Evolutionary conservation across 2,329 filamentous ascomycete genomes (phyloP).

Genomic region (Immersiporthe knoxdaviesiana): DNA sequence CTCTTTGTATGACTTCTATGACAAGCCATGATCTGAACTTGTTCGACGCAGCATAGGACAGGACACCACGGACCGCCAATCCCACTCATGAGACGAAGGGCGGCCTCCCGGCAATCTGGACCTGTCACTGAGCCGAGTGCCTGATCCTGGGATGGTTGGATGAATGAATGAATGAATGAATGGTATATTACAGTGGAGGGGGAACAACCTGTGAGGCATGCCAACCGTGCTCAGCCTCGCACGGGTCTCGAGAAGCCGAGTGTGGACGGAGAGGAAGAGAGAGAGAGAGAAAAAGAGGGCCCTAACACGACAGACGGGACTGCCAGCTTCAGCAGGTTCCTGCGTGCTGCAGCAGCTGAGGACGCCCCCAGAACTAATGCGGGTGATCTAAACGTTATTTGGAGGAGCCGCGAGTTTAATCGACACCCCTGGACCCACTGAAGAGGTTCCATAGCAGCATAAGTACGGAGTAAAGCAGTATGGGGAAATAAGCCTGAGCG

Average conservation of each 20-base stretch:
- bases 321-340: not conserved
- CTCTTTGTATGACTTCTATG: not conserved
- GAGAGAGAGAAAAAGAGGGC: not conserved
- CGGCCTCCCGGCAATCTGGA: slow-evolving; percentile 3
- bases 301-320: not conserved
- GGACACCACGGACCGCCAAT: not conserved
- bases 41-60: not conserved
- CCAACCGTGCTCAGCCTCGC: slow-evolving; percentile 19
- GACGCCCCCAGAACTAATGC: slow-evolving; percentile 7
- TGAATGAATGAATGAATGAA: slow-evolving; percentile 1
- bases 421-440: slow-evolving; percentile 1
- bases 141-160: slow-evolving; percentile 14
- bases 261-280: not conserved
- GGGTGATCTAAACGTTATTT: slow-evolving; percentile 28
- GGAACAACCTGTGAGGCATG: slow-evolving; percentile 3
- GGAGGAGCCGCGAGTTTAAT: slow-evolving; percentile 24
- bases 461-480: too few species aligned
- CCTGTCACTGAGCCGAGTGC: slow-evolving; percentile 5
- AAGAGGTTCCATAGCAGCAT: slow-evolving; percentile 1
- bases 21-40: slow-evolving; percentile 6
- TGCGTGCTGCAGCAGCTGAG: too few species aligned
- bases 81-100: slow-evolving; percentile 1
- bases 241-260: slow-evolving; percentile 24
- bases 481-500: slow-evolving; percentile 5
- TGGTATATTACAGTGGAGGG: not conserved